A percentile compares a stretch with the other conserved stretches of the same genome.
Evolutionary conservation across 1,284 basidiomycete genomes (phyloP).

Genomic region (Meripilus lineatus): DNA sequence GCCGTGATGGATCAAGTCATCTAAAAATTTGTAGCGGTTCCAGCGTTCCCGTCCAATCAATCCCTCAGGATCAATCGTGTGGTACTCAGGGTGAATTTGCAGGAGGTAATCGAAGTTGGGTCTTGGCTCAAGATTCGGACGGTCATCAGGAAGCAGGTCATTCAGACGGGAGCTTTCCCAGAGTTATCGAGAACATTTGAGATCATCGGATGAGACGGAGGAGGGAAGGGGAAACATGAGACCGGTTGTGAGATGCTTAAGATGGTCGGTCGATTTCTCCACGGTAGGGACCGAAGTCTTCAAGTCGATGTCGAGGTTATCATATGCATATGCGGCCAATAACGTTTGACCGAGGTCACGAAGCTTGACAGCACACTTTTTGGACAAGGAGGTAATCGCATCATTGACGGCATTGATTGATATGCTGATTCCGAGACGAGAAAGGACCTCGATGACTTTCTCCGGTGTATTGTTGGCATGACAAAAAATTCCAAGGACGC

Average conservation of each 20-base stretch:
- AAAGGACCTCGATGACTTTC: background rate
- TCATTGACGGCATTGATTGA: background rate
- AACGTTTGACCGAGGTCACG: conserved; percentile 19
- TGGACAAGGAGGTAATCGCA: conserved; percentile 17
- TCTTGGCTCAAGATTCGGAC: background rate
- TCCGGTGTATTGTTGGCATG: background rate
- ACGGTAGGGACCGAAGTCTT: conserved; percentile 19
- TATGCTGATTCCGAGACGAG: background rate
- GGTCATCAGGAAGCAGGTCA: background rate
- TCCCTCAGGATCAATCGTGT: conserved; percentile 4
- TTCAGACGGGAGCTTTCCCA: conserved; percentile 20
- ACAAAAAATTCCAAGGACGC: background rate
- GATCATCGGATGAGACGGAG: conserved; percentile 19
- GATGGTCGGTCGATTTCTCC: conserved; percentile 14
- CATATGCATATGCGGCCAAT: conserved; percentile 21
- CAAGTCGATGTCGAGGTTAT: conserved; percentile 29
- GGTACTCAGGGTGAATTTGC: background rate
- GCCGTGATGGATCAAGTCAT: conserved; percentile 21
- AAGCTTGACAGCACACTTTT: conserved; percentile 10
- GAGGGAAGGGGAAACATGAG: conserved; percentile 21
- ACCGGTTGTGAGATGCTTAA: conserved; percentile 27
- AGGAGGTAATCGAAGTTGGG: background rate
- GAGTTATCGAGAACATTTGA: conserved; percentile 25
- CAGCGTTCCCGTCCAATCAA: conserved; percentile 20
- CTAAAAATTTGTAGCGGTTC: conserved; percentile 22